Evolutionary conservation across 768 basidiomycete species (phyloP).

Genomic region (Cantharellus anzutake): DNA sequence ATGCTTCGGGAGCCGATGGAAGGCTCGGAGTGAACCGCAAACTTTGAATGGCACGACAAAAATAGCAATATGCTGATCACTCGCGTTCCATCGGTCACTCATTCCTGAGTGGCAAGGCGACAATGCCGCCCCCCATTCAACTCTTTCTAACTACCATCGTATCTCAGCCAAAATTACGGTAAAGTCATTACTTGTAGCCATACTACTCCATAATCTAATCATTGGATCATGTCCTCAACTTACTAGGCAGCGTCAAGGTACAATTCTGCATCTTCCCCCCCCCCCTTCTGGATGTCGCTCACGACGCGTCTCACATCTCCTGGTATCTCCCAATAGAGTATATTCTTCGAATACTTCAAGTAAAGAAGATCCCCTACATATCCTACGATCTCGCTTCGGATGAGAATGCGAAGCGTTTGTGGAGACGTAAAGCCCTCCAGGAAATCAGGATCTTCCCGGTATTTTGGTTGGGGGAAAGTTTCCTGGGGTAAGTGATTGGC

Average conservation of each 20-base stretch:
- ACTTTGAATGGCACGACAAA: too few relatives aligned
- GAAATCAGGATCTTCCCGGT: slow-evolving; percentile 71
- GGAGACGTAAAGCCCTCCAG: slow-evolving; percentile 74
- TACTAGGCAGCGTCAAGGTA: slow-evolving; percentile 47
- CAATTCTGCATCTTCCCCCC: slow-evolving; percentile 1
- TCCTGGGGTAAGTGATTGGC: slow-evolving; percentile 42
- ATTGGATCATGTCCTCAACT: not conserved
- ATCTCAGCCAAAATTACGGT: slow-evolving; percentile 51
- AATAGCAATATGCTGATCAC: too few relatives aligned
- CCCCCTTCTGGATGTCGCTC: not conserved
- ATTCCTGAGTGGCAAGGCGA: not conserved
- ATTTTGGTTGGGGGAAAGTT: slow-evolving; percentile 61
- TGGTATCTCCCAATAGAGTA: slow-evolving; percentile 35
- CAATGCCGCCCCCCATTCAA: slow-evolving; percentile 51
- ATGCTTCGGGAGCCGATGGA: too few relatives aligned
- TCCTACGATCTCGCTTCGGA: slow-evolving; percentile 78
- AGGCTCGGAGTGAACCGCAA: too few relatives aligned
- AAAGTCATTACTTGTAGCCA: not conserved
- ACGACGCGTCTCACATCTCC: not conserved
- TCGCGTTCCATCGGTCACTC: too few relatives aligned
- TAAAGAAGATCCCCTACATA: slow-evolving; percentile 66
- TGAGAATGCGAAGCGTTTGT: slow-evolving; percentile 56
- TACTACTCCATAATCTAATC: not conserved
- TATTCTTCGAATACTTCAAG: slow-evolving; percentile 60
- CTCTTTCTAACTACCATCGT: slow-evolving; percentile 79